phyloP scores from a whole-genome alignment of 495 filamentous ascomycete species.

The Penicillium tannophilum region DNA sequence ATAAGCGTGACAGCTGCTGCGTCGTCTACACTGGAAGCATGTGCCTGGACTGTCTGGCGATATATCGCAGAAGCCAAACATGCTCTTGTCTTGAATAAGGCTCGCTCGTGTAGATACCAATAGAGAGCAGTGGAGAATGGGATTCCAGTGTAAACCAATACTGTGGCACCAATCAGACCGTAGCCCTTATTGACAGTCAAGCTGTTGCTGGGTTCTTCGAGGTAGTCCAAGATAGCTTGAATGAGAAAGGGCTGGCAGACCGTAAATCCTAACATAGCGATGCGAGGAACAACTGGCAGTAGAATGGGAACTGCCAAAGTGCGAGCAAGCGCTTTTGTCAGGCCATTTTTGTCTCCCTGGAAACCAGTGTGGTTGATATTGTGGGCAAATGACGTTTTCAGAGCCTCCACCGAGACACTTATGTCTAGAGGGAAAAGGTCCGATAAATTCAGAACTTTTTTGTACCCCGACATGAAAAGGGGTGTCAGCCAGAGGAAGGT shows the following conservation, averaged over 20 bases:
- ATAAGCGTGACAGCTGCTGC: not conserved
- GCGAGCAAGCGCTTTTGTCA: not conserved
- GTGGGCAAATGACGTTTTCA: not conserved
- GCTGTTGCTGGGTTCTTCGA: not conserved
- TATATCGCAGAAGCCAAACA: slow-evolving; percentile 2
- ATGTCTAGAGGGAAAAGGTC: slow-evolving; percentile 5
- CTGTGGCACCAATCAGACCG: slow-evolving; percentile 1
- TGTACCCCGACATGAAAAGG: not conserved
- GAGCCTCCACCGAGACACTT: not conserved
- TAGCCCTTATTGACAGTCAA: slow-evolving; percentile 4
- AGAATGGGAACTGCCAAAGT: not conserved
- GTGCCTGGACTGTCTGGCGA: not conserved
- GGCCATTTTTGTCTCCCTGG: not conserved
- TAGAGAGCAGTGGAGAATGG: slow-evolving; percentile 3
- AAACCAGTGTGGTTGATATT: not conserved
- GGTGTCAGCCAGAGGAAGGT: not conserved
- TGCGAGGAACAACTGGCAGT: not conserved
- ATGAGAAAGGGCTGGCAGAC: slow-evolving; percentile 3
- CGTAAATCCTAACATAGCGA: slow-evolving; percentile 1
- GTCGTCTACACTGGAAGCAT: not conserved
- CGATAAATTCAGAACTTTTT: slow-evolving; percentile 1
- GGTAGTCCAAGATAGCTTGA: not conserved
- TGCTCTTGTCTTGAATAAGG: not conserved
- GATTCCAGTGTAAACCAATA: not conserved
- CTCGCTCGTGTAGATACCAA: not conserved